Evolutionary conservation across 345 rosid species (phyloP), one percentile per base, ranked within the genome.

Genomic region (Limnanthes douglasii): DNA sequence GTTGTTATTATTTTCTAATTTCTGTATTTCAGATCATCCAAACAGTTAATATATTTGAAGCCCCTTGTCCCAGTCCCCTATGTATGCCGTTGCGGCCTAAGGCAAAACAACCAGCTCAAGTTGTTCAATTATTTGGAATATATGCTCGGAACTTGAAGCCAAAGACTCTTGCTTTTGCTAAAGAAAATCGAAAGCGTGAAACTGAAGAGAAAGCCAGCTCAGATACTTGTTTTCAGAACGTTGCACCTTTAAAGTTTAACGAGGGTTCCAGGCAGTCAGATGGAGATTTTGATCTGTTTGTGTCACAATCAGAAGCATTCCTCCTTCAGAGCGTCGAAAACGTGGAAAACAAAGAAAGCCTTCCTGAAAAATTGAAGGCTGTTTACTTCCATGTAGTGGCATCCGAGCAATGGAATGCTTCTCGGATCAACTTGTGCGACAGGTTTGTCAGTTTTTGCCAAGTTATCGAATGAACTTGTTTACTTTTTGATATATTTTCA

Each of bases 331-430:
- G 37, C 36, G 23, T 7, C 31, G 68, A 47, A 30, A 38, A 50
- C 44, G 27, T 31, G 12, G 33, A 26, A 9, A 30, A 51, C 31
- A 24, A 37, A 39, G 51, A 53, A 41, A 44, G 55, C 48, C 45
- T 77, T 43, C 59, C 66, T 0, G 68, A 64, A 6, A 66, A 69
- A 61, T 50, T 69, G 15, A 64, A 57, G 46, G 81, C 78, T 43
- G 55, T 72, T 46, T 57, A 39, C 33, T 69, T 75, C 15, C 81
- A 69, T 56, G 56, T 69, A 2, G 50, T 72, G 45, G 86, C 86
- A 21, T 62, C 78, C n/a, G 75, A 69, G 41, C 70, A 48, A 44
- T 77, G 75, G 81, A 69, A 69, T 52, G 54, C 73, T 52, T 66
- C 82, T 44, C 56, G 36, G 16, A 70, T 77, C 46, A 57, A 60